Evolutionary conservation across 1,284 basidiomycete species (phyloP).

Genomic region (Pascua guehoae): DNA sequence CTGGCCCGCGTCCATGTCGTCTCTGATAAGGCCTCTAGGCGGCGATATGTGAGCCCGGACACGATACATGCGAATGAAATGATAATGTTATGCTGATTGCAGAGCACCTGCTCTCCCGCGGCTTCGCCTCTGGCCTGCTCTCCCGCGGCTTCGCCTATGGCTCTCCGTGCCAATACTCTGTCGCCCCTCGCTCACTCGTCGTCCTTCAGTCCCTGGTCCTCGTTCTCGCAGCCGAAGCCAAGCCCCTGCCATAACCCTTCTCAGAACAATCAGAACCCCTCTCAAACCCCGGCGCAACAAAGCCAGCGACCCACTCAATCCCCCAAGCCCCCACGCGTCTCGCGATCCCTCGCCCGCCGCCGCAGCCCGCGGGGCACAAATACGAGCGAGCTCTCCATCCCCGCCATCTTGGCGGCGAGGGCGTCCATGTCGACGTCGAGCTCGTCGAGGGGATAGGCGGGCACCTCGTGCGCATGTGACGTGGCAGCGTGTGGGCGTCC

Average conservation of each 20-base stretch:
- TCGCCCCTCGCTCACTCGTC: no score
- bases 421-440: conserved; percentile 25
- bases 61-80: no score
- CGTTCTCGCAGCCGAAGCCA: no score
- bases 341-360: conserved; percentile 1
- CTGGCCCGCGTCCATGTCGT: no score
- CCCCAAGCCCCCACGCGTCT: conserved; percentile 1
- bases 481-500: not conserved
- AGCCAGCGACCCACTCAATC: not conserved
- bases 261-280: not conserved
- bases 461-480: not conserved
- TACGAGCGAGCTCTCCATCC: conserved; percentile 29
- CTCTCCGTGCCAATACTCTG: no score
- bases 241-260: not conserved
- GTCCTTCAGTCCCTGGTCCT: no score
- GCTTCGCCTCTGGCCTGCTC: no score
- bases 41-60: no score
- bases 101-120: no score
- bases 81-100: no score
- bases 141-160: no score
- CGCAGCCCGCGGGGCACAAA: conserved; percentile 28
- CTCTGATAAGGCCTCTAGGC: no score
- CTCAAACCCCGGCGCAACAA: not conserved
- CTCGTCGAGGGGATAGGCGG: conserved; percentile 12
- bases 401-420: conserved; percentile 20